Evolutionary conservation across 768 basidiomycete genomes (phyloP).

Genomic region (Aureoboletus auriporus): DNA sequence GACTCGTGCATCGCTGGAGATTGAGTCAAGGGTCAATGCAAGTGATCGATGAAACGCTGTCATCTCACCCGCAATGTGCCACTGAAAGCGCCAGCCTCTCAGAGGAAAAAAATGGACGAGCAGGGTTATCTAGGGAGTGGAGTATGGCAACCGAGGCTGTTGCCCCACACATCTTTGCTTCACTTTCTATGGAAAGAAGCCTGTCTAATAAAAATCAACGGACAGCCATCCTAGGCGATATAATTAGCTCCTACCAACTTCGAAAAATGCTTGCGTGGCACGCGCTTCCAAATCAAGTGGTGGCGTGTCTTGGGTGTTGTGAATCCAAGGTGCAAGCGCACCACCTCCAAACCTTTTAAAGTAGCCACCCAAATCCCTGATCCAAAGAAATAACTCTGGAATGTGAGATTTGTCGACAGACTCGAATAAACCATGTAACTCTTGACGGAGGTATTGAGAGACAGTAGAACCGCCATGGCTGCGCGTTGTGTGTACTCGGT

Average conservation of each 20-base stretch:
- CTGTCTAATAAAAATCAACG: slow-evolving; percentile 47
- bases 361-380: slow-evolving; percentile 82
- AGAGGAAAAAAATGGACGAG: slow-evolving; percentile 80
- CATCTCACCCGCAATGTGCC: slow-evolving; percentile 83
- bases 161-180: slow-evolving; percentile 77
- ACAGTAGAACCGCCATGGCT: slow-evolving; percentile 93
- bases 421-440: slow-evolving; percentile 83
- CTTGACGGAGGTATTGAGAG: slow-evolving; percentile 78
- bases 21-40: slow-evolving; percentile 13
- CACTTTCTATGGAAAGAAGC: slow-evolving; percentile 60
- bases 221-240: slow-evolving; percentile 2
- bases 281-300: slow-evolving; percentile 78
- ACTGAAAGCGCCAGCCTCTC: slow-evolving; percentile 75
- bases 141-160: slow-evolving; percentile 88
- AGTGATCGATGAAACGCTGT: neutral
- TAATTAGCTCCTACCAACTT: slow-evolving; percentile 45
- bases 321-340: slow-evolving; percentile 63
- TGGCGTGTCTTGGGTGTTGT: slow-evolving; percentile 26
- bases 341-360: slow-evolving; percentile 88
- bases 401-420: slow-evolving; percentile 66
- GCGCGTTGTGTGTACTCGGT: slow-evolving; percentile 3
- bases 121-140: slow-evolving; percentile 83
- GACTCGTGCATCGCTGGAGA: slow-evolving; percentile 79
- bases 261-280: slow-evolving; percentile 81
- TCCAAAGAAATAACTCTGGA: slow-evolving; percentile 72